Base-by-base conservation (phyloP, 192 early-diverging fungal species). In the Lunasporangiospora selenospora region DNA sequence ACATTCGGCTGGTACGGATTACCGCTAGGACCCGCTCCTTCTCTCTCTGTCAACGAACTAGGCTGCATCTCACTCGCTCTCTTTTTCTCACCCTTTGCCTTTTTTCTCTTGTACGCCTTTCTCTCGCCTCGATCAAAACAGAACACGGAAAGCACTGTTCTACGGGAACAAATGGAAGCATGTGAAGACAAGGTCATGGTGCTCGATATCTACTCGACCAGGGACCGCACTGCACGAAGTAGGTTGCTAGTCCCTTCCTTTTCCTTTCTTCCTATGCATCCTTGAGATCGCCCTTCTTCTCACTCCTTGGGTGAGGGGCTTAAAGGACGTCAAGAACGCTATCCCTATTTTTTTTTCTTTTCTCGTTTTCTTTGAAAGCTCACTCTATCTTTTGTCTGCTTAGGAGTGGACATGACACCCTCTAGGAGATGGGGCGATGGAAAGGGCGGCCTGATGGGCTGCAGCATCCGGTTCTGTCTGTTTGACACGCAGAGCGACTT, bases 381-480 rank as follows among this genome's bases (percentile, higher is more conserved):
- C n/a, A n/a, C n/a, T n/a, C n/a, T n/a, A n/a, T n/a, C n/a, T n/a
- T n/a, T 53, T 30, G 33, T 32, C 13, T 26, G 16, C 10, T 32
- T 73, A 83, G 81, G 69, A 5, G 76, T 84, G 16, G 62, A 62
- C 24, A 59, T 84, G 47, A 57, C 64, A 26, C 80, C 82, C 0
- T 50, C 61, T 3, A 53, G 42, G 32, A 46, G 46, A 9, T 84
- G 82, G 82, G 64, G 62, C 24, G 56, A 63, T 44, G 66, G 65
- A 0, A 62, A 73, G 2, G 77, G 77, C 23, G 79, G 83, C 11
- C 52, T 85, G 41, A 55, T 81, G 16, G 84, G 86, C 45, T 86
- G 85, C 48, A 79, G 76, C 34, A 86, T 91, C 43, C 82, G 89
- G 12, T 91, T 83, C 64, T 91, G 89, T 69, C 78, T 82, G 39